Conservation (phyloP, 1,284 basidiomycete genomes). For the Phellinidium pouzarii region DNA sequence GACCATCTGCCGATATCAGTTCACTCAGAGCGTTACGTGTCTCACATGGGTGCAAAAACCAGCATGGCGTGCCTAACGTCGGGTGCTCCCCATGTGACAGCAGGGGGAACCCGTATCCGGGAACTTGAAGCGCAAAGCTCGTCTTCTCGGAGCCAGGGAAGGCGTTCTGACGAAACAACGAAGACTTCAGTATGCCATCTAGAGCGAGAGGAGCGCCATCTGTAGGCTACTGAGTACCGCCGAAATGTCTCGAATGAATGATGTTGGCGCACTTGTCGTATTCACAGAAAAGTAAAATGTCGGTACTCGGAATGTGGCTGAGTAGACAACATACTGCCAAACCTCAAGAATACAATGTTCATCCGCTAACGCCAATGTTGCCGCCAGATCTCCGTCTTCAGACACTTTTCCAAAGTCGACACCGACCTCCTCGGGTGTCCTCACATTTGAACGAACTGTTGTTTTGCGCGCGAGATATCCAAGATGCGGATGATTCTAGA, state of each 20-base stretch:
- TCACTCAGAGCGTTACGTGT: constrained; percentile 59
- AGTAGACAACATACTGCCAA: constrained; percentile 62
- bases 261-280: constrained; percentile 48
- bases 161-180: constrained; percentile 48
- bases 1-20: constrained; percentile 46
- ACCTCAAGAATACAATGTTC: constrained; percentile 13
- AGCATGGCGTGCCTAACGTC: constrained; percentile 59
- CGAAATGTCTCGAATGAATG: constrained; percentile 1
- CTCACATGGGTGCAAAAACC: constrained; percentile 82
- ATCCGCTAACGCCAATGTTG: constrained; percentile 12
- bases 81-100: constrained; percentile 83
- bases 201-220: constrained; percentile 60
- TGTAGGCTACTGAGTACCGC: constrained; percentile 27
- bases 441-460: constrained; percentile 4
- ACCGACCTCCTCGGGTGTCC: constrained; percentile 9
- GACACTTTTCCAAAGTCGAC: constrained; percentile 20
- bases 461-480: constrained; percentile 19
- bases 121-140: constrained; percentile 45
- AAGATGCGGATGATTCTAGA: constrained; percentile 9
- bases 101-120: constrained; percentile 55
- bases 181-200: constrained; percentile 44
- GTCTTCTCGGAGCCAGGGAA: constrained; percentile 40
- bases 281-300: constrained; percentile 72
- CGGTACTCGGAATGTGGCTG: constrained; percentile 69
- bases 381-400: constrained; percentile 29